Base-by-base conservation (phyloP, 2,329 filamentous ascomycete species). In the Epichloe baconii region DNA sequence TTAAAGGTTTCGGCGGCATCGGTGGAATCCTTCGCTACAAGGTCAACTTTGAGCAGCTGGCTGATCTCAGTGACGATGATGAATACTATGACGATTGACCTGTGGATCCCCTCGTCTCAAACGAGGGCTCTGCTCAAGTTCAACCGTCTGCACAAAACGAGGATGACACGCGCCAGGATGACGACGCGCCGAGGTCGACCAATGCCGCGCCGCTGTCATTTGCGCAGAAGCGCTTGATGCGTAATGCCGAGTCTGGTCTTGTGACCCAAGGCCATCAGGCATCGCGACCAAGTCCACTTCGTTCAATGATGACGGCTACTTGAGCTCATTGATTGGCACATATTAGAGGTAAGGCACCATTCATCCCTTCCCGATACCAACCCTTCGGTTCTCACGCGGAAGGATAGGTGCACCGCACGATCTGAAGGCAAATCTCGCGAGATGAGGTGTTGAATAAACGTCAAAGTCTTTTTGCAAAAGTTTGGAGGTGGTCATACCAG, bases 1-100 rank as follows among this genome's bases (percentile, higher is more conserved):
- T 98, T 64, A 97, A 96, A 77, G 93, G 93, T 57, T 98, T 98
- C 66, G 93, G 93, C 83, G 93, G 93, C 66, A 95, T 98, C 62
- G 93, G 93, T 60, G 91, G 91, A 58, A 85, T 98, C 64, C 82
- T 98, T 67, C 89, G 93, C 62, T 98, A 98, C 83, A 96, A 96
- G 78, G 88, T 98, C 78, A 98, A 98, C 78, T 98, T 98, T 74
- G 94, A 98, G 74, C 94, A 98, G 72, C 80, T 98, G 71, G 86
- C 85, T 70, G 93, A 97, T 69, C 78, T 86, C 65, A 90, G 95
- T 69, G 86, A 93, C 68, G 86, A 90, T 71, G 91, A 97, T 68
- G 91, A 91, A 72, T 96, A 95, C 76, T 96, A 95, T 74, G 78
- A 80, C 71, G 77, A 94, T 93, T 91, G 86, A 91, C 86, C 83